These are phyloP conservation scores for Blastocystis sp. DNA, from an alignment of 352 stramenopile species.

Conservation along the genomic window DNA sequence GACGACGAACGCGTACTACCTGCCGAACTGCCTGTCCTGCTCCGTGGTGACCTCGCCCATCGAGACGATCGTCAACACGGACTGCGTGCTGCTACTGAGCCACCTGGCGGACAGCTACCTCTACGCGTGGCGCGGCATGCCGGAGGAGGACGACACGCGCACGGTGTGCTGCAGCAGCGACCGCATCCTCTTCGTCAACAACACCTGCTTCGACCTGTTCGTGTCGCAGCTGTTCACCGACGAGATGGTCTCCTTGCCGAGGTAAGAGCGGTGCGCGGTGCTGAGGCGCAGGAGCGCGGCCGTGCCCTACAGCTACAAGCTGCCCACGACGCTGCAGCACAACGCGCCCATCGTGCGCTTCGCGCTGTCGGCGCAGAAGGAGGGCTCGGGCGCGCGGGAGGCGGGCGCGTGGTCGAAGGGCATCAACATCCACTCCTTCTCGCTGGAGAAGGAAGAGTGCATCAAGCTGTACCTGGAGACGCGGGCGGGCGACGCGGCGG, in stretches of 20 bases:
- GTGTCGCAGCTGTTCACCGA: slow-evolving; percentile 57
- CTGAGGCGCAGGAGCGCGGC: background rate
- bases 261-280: background rate
- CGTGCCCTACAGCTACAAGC: slow-evolving; percentile 41
- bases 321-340: slow-evolving; percentile 3
- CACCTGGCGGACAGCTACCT: slow-evolving; percentile 48
- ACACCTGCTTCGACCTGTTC: slow-evolving; percentile 46
- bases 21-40: slow-evolving; percentile 42
- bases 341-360: slow-evolving; percentile 55
- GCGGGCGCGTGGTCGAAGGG: slow-evolving; percentile 60
- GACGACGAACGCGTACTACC: slow-evolving; percentile 13
- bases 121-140: slow-evolving; percentile 1
- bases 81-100: background rate
- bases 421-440: slow-evolving; percentile 60
- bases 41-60: slow-evolving; percentile 3
- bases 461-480: slow-evolving; percentile 45
- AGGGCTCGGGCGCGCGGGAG: background rate
- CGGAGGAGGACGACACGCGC: background rate
- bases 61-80: slow-evolving; percentile 54
- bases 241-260: slow-evolving; percentile 26
- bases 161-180: slow-evolving; percentile 7
- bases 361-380: background rate
- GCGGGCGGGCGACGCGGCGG: background rate
- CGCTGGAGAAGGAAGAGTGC: slow-evolving; percentile 44
- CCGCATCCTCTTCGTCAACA: slow-evolving; percentile 63